Evolutionary conservation across 306 rosid genomes (phyloP).

Genomic region (Argentina anserina): DNA sequence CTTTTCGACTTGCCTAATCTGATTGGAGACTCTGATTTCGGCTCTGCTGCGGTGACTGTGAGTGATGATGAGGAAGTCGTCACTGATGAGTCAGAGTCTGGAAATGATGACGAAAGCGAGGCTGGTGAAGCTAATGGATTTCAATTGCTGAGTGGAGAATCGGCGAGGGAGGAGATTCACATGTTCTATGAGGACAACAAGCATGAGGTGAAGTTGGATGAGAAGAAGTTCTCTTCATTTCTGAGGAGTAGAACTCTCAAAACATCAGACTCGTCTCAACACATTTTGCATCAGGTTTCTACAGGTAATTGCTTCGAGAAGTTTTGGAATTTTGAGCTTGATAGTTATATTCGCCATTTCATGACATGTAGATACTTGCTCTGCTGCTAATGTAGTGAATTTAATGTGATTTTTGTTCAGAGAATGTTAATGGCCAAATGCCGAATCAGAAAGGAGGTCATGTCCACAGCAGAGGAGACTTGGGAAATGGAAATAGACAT

Average conservation of each 20-base stretch:
- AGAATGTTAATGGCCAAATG: constrained; percentile 36
- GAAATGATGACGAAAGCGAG: constrained; percentile 31
- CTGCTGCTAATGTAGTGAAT: constrained; percentile 15
- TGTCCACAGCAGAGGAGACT: constrained; percentile 31
- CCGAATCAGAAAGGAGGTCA: constrained; percentile 34
- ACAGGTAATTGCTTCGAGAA: constrained; percentile 48
- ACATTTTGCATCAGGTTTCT: constrained; percentile 27
- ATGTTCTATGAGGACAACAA: constrained; percentile 59
- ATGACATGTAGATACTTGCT: background rate
- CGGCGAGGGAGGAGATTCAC: constrained; percentile 70
- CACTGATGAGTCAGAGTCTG: background rate
- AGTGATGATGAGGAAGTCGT: constrained; percentile 26
- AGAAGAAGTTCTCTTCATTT: constrained; percentile 38
- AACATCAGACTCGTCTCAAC: constrained; percentile 31
- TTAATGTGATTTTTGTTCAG: constrained; percentile 46
- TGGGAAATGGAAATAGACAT: constrained; percentile 42
- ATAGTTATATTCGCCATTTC: background rate
- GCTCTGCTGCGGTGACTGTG: constrained; percentile 26
- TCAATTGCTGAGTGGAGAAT: constrained; percentile 38
- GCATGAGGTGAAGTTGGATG: constrained; percentile 27
- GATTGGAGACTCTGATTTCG: constrained; percentile 23
- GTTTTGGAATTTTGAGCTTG: background rate
- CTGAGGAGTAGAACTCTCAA: constrained; percentile 25
- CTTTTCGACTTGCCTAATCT: constrained; percentile 34
- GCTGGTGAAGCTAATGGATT: constrained; percentile 26